A percentile compares a stretch with the other conserved stretches of the same genome.
Conservation (phyloP, 306 rosid species). For the Lathyrus tuberosus region DNA sequence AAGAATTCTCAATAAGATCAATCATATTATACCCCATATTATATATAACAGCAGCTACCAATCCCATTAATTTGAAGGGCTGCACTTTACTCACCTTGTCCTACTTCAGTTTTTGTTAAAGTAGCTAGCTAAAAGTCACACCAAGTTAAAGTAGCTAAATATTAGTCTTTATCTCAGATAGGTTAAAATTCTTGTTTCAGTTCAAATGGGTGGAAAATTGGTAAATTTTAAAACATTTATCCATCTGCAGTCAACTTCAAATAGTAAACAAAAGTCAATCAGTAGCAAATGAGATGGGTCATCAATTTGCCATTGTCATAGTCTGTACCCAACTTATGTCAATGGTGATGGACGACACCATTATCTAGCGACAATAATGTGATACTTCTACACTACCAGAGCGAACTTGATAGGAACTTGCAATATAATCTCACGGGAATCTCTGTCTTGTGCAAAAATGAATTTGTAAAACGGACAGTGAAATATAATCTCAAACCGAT, state of each 20-base stretch:
- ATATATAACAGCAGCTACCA: too few species aligned
- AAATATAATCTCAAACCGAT: neutral
- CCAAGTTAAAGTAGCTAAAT: slow-evolving; percentile 11
- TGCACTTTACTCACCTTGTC: too few species aligned
- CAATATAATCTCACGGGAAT: slow-evolving; percentile 32
- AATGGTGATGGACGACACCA: slow-evolving; percentile 43
- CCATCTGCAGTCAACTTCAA: slow-evolving; percentile 26
- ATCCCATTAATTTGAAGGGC: too few species aligned
- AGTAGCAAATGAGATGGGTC: slow-evolving; percentile 35
- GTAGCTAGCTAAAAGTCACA: slow-evolving; percentile 35
- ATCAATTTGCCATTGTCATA: slow-evolving; percentile 46
- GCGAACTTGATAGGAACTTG: slow-evolving; percentile 49
- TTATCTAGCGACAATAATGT: slow-evolving; percentile 38
- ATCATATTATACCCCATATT: too few species aligned
- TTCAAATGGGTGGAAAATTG: slow-evolving; percentile 22
- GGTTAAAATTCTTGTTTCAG: slow-evolving; percentile 6
- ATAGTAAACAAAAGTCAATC: slow-evolving; percentile 35
- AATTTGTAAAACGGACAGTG: neutral
- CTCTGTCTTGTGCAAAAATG: neutral
- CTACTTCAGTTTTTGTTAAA: too few species aligned
- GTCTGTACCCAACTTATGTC: slow-evolving; percentile 46
- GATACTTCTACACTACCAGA: slow-evolving; percentile 12
- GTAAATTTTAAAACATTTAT: neutral
- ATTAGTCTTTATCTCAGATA: slow-evolving; percentile 1
- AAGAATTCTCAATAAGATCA: too few species aligned